Base-by-base conservation (phyloP, 2,329 filamentous ascomycete genomes). In the Bimuria novae-zelandiae region DNA sequence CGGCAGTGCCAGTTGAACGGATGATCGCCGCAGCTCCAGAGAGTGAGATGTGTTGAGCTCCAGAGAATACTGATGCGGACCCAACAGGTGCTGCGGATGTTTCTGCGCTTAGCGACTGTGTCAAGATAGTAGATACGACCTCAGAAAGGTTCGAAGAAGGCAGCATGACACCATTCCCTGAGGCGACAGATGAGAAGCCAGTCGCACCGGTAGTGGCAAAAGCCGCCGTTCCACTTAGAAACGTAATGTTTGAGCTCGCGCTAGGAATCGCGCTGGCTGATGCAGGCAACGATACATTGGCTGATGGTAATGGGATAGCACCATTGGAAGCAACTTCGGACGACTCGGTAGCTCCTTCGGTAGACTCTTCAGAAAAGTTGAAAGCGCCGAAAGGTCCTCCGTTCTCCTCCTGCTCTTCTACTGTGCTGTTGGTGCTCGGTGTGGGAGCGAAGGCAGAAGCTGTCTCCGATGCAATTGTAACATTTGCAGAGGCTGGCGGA, bases 101-200 rank as follows among this genome's bases (percentile, higher is more conserved):
- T 22, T 44, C 45, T 12, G 25, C 35, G 30, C 49, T 56, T 16
- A 16, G 17, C 25, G 33, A 44, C 43, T 36, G 52, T 19, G 16
- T 22, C 45, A 27, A 41, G 39, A 12, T 47, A 33, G 42, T 22
- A 21, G 29, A n/a, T 3, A 25, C 30, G 32, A 39, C 19, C 1
- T 37, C 25, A 40, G 47, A 52, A 7, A 32, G 19, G 12, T 54
- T 60, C 12, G 22, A n/a, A 6, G 49, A 30, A n/a, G 58, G 55
- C 7, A 46, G 47, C 21, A 59, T 50, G 10, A 51, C 30, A 4
- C 60, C 58, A 32, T 21, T 45, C 5, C 45, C 49, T 2, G 51
- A 60, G 19, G 55, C 55, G 1, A 52, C 58, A 30, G 43, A 49
- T 1, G 42, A 45, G 4, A 48, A 36, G 19, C 36, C 46, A n/a